Conservation (phyloP, 139 green algal species). For the Trebouxia sp. region DNA sequence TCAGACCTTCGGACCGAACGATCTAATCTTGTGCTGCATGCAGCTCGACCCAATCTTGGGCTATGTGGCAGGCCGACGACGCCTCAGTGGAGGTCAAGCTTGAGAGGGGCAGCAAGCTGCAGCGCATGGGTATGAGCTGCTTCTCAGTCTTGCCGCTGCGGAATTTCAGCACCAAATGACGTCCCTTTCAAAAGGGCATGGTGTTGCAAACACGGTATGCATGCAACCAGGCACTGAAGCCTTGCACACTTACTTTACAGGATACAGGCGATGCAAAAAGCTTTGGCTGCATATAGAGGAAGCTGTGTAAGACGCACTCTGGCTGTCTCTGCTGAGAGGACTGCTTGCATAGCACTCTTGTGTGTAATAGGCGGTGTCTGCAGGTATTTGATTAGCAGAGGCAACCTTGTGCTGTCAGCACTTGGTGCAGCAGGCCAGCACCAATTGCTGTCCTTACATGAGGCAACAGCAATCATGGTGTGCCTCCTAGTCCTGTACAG, state of each 20-base stretch:
- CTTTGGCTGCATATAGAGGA: slow-evolving; percentile 31
- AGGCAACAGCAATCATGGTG: slow-evolving; percentile 23
- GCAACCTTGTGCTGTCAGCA: background rate
- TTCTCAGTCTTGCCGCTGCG: too few species aligned
- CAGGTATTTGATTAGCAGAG: slow-evolving; percentile 20
- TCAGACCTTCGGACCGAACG: background rate
- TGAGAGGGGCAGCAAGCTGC: slow-evolving; percentile 8
- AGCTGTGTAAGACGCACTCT: slow-evolving; percentile 13
- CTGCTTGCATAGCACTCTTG: background rate
- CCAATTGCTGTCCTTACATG: slow-evolving; percentile 4
- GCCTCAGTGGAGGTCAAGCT: background rate
- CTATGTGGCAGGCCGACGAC: background rate
- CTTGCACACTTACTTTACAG: too few species aligned
- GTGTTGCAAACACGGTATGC: background rate
- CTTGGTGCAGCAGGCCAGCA: background rate
- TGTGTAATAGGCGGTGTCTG: background rate
- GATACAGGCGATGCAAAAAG: slow-evolving; percentile 8
- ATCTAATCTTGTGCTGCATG: background rate
- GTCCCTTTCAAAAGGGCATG: background rate
- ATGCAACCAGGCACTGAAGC: background rate
- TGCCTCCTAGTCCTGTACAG: background rate
- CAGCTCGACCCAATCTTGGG: background rate
- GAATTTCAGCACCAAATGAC: too few species aligned
- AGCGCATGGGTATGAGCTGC: background rate
- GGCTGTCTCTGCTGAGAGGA: background rate